A percentile compares a stretch with the other conserved stretches of the same genome.
Evolutionary conservation across 345 rosid genomes (phyloP).

Genomic region (Eucalyptus dawsonii): DNA sequence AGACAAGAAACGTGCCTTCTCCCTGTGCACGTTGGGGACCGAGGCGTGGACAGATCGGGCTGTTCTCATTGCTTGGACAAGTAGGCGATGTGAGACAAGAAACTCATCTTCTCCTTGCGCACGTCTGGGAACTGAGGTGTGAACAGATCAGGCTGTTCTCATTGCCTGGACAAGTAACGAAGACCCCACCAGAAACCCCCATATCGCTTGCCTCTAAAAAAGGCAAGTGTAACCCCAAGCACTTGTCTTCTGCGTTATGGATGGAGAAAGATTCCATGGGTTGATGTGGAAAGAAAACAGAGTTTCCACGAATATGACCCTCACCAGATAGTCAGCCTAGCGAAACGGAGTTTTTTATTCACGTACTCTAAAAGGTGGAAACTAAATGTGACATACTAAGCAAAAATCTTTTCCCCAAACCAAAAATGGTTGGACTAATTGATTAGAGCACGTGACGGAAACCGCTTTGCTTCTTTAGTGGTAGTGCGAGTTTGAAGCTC

Average conservation of each 20-base stretch:
- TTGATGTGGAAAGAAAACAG: not conserved
- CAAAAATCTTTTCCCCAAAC: not conserved
- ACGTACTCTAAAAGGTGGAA: not conserved
- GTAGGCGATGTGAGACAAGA: not conserved
- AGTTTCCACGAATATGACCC: not conserved
- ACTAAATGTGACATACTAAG: not conserved
- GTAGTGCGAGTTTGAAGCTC: not conserved
- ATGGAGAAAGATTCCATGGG: not conserved
- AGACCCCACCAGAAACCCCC: not conserved
- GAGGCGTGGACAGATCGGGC: not conserved
- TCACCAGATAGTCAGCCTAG: not conserved
- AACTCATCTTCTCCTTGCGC: no score
- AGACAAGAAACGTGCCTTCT: no score
- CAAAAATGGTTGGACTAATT: not conserved
- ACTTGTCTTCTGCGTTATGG: not conserved
- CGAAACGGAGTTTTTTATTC: not conserved
- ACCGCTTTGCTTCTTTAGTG: not conserved
- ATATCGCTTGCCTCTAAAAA: not conserved
- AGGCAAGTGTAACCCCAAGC: not conserved
- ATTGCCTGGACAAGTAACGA: not conserved
- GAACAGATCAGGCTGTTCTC: no score
- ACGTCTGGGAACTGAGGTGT: no score
- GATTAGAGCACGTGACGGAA: not conserved
- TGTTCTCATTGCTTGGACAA: not conserved
- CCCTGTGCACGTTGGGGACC: rapidly evolving